Conservation (phyloP, 148 eudicot species). For the Vaccinium myrtillus region DNA sequence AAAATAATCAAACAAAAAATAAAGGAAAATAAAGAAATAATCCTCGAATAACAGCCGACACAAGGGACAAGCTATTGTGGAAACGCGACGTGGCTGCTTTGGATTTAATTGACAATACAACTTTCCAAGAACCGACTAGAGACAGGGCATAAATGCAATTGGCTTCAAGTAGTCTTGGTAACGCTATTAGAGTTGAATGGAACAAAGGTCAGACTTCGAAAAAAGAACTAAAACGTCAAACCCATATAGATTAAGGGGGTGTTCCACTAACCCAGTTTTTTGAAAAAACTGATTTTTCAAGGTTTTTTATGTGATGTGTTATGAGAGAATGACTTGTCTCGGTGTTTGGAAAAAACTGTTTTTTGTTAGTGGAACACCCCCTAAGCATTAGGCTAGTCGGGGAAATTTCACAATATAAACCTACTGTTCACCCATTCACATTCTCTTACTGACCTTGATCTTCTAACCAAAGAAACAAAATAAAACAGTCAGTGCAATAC, state of each 20-base stretch:
- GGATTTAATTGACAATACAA: background rate
- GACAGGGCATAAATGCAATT: too few relatives aligned
- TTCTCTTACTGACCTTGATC: background rate
- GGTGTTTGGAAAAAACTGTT: too few relatives aligned
- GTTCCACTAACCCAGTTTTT: too few relatives aligned
- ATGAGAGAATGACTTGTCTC: too few relatives aligned
- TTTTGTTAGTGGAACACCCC: too few relatives aligned
- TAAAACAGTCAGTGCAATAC: background rate
- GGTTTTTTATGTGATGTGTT: too few relatives aligned
- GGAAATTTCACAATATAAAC: background rate
- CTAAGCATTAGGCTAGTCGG: background rate
- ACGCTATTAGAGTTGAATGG: background rate
- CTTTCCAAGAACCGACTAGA: too few relatives aligned
- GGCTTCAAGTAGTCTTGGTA: too few relatives aligned
- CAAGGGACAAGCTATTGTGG: background rate
- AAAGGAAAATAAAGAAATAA: background rate
- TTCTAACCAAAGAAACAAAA: background rate
- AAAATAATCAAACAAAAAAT: background rate
- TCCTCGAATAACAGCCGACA: background rate
- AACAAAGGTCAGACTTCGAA: background rate
- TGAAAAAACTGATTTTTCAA: too few relatives aligned
- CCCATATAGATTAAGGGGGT: background rate
- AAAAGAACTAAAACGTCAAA: background rate
- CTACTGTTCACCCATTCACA: background rate
- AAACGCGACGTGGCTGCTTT: background rate